These are phyloP conservation scores for Ophiostoma quercus DNA, from an alignment of 2,329 filamentous ascomycete genomes.

Conservation along the genomic window DNA sequence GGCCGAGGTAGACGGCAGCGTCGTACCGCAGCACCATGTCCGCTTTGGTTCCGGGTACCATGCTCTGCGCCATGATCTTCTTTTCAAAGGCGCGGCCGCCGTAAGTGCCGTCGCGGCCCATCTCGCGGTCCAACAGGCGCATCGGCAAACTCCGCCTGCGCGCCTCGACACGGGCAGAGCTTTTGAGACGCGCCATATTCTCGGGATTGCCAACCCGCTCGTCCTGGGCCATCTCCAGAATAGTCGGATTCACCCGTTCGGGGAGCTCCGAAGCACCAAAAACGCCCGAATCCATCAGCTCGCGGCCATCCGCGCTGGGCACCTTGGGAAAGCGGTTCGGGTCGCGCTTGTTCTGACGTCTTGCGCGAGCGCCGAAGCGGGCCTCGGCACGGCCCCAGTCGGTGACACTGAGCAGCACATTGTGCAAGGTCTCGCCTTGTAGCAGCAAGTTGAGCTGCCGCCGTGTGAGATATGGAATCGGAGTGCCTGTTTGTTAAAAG, in stretches of 20 bases:
- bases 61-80: conserved; percentile 60
- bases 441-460: conserved; percentile 30
- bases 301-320: conserved; percentile 68
- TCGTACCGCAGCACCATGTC: conserved; percentile 88
- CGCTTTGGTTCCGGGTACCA: conserved; percentile 71
- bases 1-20: conserved; percentile 83
- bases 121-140: conserved; percentile 72
- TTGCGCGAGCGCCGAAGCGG: conserved; percentile 23
- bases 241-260: conserved; percentile 29
- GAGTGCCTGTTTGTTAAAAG: background rate
- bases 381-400: conserved; percentile 29
- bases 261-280: conserved; percentile 65
- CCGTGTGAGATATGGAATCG: conserved; percentile 21
- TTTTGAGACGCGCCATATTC: conserved; percentile 16
- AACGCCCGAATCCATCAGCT: conserved; percentile 73
- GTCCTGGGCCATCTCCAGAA: conserved; percentile 17
- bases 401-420: conserved; percentile 26
- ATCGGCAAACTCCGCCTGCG: conserved; percentile 48
- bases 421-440: conserved; percentile 28
- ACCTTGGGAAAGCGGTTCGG: conserved; percentile 70
- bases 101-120: conserved; percentile 60
- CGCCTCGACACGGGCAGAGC: conserved; percentile 34
- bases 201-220: conserved; percentile 17
- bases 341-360: conserved; percentile 46
- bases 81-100: conserved; percentile 45